These are phyloP conservation scores for Asterochloris sp. DNA, from an alignment of 139 green algal genomes.

Conservation along the genomic window DNA sequence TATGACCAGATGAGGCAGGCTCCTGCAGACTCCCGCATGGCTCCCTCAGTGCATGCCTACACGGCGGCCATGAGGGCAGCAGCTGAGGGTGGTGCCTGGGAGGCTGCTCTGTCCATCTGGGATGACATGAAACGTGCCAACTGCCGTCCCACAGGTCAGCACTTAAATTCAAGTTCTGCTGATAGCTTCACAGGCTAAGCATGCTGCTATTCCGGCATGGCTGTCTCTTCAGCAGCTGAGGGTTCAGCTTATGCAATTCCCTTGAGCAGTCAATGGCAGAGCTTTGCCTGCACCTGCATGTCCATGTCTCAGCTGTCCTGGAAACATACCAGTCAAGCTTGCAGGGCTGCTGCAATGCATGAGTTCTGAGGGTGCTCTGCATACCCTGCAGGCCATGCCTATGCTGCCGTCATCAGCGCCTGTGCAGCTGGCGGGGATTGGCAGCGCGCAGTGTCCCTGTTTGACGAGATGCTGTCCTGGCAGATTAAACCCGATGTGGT, in stretches of 20 bases:
- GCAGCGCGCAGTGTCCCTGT: slow-evolving; percentile 67
- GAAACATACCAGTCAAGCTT: too few species aligned
- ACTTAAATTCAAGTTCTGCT: neutral
- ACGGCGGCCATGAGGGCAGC: slow-evolving; percentile 84
- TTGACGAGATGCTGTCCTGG: slow-evolving; percentile 78
- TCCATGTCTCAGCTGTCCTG: neutral
- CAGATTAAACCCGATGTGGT: slow-evolving; percentile 82
- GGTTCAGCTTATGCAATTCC: neutral
- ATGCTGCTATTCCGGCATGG: neutral
- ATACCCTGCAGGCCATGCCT: slow-evolving; percentile 59
- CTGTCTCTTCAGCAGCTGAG: neutral
- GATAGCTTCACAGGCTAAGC: neutral
- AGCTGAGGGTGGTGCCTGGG: slow-evolving; percentile 64
- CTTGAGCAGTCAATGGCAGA: neutral
- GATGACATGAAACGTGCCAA: slow-evolving; percentile 65
- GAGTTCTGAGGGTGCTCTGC: neutral
- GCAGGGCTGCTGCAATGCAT: too few species aligned
- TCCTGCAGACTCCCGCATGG: slow-evolving; percentile 39
- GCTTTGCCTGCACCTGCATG: neutral
- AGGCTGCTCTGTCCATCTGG: slow-evolving; percentile 72
- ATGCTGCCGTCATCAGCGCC: slow-evolving; percentile 76
- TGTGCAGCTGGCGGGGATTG: slow-evolving; percentile 74
- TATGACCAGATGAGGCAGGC: slow-evolving; percentile 63
- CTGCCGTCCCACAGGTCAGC: slow-evolving; percentile 50
- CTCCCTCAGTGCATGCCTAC: slow-evolving; percentile 78